A percentile compares a stretch with the other conserved stretches of the same genome.
These are phyloP conservation scores for Rhizoctonia solani DNA, from an alignment of 1,284 basidiomycete species.

Conservation along the genomic window DNA sequence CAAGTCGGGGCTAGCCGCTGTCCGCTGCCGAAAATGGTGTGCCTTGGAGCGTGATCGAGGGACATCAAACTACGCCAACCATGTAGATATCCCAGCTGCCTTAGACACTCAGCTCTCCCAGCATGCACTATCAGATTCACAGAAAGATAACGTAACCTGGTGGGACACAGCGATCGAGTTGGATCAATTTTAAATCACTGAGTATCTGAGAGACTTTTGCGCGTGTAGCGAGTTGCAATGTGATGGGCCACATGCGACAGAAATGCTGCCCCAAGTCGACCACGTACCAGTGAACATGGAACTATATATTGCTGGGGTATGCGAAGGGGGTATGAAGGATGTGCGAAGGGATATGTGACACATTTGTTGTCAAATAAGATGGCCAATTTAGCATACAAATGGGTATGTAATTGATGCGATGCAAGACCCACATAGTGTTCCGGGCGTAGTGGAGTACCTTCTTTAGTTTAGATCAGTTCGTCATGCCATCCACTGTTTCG, in stretches of 20 bases:
- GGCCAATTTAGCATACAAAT: neutral
- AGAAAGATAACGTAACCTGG: neutral
- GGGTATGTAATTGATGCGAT: slow-evolving; percentile 5
- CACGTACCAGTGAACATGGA: too few species aligned
- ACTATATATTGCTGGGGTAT: too few species aligned
- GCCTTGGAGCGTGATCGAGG: too few species aligned
- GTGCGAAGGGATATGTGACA: too few species aligned
- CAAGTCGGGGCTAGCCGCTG: too few species aligned
- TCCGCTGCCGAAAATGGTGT: too few species aligned
- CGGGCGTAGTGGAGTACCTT: neutral
- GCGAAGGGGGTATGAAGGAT: too few species aligned
- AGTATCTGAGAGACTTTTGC: neutral
- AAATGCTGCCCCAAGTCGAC: neutral
- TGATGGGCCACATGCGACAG: neutral
- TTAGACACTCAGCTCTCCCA: too few species aligned
- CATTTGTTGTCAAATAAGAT: neutral
- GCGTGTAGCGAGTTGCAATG: neutral
- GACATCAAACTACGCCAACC: too few species aligned
- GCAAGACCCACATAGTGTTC: neutral
- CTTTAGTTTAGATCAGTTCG: slow-evolving; percentile 13
- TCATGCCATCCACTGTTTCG: slow-evolving; percentile 13
- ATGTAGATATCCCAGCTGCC: too few species aligned
- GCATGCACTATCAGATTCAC: too few species aligned
- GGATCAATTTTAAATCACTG: neutral
- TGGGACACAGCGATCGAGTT: neutral